Evolutionary conservation across 495 filamentous ascomycete genomes (phyloP).

Genomic region (Tuber magnatum): DNA sequence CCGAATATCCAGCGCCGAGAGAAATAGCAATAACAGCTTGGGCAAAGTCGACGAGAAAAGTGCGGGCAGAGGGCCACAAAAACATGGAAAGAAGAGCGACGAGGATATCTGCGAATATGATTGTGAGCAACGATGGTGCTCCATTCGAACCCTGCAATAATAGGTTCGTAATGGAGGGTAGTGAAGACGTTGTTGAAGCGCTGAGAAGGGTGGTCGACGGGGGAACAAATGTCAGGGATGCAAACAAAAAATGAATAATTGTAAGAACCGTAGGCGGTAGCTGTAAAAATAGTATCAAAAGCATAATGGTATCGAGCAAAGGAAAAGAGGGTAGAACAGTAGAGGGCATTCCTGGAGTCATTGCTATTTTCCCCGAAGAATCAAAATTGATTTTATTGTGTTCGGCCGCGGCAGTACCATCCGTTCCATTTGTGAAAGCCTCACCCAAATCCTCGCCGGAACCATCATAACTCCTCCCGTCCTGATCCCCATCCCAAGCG

Average conservation of each 20-base stretch:
- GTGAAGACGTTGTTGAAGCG: conserved; percentile 47
- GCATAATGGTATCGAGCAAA: conserved; percentile 90
- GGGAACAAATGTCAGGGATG: conserved; percentile 85
- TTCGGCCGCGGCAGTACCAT: conserved; percentile 29
- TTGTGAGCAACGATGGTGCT: conserved; percentile 51
- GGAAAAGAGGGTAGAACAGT: conserved; percentile 89
- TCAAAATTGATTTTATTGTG: conserved; percentile 41
- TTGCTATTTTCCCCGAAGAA: conserved; percentile 25
- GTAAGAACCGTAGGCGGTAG: conserved; percentile 87
- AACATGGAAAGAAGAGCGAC: conserved; percentile 82
- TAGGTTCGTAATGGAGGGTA: conserved; percentile 47
- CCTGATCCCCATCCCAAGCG: conserved; percentile 34
- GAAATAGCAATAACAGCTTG: conserved; percentile 94
- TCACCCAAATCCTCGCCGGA: conserved; percentile 33
- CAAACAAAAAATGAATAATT: conserved; percentile 87
- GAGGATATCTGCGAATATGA: conserved; percentile 65
- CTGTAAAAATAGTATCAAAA: conserved; percentile 94
- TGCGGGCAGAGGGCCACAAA: conserved; percentile 79
- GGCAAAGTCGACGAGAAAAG: conserved; percentile 84
- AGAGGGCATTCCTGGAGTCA: conserved; percentile 25
- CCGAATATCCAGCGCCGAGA: conserved; percentile 71
- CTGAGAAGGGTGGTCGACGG: conserved; percentile 54
- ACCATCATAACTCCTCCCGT: conserved; percentile 31
- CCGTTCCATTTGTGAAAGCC: conserved; percentile 28
- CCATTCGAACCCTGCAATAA: conserved; percentile 40